Evolutionary conservation across 768 basidiomycete species (phyloP).

Genomic region (Cyathus striatus): DNA sequence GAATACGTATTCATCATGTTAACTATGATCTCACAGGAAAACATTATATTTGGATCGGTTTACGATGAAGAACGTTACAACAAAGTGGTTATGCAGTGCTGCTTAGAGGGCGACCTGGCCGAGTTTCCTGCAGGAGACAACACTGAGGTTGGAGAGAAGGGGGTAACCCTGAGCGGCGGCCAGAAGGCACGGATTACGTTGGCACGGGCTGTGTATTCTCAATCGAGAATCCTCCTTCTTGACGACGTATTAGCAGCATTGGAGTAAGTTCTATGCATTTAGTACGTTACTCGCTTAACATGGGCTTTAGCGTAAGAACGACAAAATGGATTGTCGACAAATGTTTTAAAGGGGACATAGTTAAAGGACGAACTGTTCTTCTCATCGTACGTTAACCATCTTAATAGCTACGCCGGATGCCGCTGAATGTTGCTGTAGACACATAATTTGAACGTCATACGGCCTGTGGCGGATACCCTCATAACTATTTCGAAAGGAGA

Average conservation of each 20-base stretch:
- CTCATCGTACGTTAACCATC: neutral
- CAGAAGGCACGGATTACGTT: slow-evolving; percentile 36
- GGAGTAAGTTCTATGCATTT: slow-evolving; percentile 27
- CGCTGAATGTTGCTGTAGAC: neutral
- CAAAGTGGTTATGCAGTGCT: slow-evolving; percentile 70
- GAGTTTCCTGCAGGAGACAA: slow-evolving; percentile 62
- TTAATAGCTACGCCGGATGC: neutral
- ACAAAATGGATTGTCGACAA: slow-evolving; percentile 1
- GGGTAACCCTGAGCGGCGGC: slow-evolving; percentile 43
- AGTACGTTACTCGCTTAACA: neutral
- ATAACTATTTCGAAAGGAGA: neutral
- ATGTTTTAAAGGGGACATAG: neutral
- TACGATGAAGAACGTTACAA: slow-evolving; percentile 78
- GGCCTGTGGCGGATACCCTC: neutral
- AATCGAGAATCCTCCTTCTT: slow-evolving; percentile 57
- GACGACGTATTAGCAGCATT: slow-evolving; percentile 73
- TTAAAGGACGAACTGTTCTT: neutral
- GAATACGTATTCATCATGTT: neutral
- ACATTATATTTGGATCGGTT: slow-evolving; percentile 75
- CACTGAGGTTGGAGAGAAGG: slow-evolving; percentile 72
- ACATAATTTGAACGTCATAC: neutral
- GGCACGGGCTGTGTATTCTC: slow-evolving; percentile 40
- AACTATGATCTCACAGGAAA: slow-evolving; percentile 38
- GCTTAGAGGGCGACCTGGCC: slow-evolving; percentile 66
- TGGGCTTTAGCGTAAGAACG: slow-evolving; percentile 13